Base-by-base conservation (phyloP, 345 rosid genomes). In the Physaria fendleri region DNA sequence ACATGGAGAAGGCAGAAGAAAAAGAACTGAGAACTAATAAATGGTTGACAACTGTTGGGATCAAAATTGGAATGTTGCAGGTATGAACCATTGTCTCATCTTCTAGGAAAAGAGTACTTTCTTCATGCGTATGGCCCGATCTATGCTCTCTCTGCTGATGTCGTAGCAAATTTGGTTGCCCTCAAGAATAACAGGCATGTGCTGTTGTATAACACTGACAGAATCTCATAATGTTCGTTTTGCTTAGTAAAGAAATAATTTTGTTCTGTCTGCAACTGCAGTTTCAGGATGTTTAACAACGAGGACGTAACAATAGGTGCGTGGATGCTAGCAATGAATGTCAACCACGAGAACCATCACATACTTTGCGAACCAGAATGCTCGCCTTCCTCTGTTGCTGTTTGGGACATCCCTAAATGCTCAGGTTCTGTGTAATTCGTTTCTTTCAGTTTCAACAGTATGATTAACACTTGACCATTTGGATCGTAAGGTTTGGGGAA, bases 241-340 rank as follows among this genome's bases (percentile, higher is more conserved):
- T 42, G 13, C 30, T 5, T 60, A 8, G 10, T 68, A 59, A 52
- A 35, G 0, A 1, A 39, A 3, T 8, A 3, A n/a, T 24, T n/a
- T n/a, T n/a, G 3, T 0, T 5, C 23, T 6, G 13, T 13, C 6
- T 20, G 23, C 25, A 51, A 51, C 8, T 56, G 46, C 88, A 91
- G 98, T 68, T 82, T 91, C 64, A 82, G 98, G 75, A 87, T 91
- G 98, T 91, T 87, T 65, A 91, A 85, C 78, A 88, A 90, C 67
- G 97, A 90, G 75, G 97, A 90, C 65, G 96, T 87, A 27, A 90
- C 94, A 16, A 87, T 90, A 30, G 95, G 98, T 63, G 79, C 92
- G n/a, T 88, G 98, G 97, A 91, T 91, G 95, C 85, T 91, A 16
- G 90, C 95, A 69, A 87, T 91, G 96, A 85, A 91, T 74, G 97